Evolutionary conservation across 1,139 yeast genomes (phyloP), one percentile per base, ranked within the genome.

Genomic region (Debaryomyces sp.): DNA sequence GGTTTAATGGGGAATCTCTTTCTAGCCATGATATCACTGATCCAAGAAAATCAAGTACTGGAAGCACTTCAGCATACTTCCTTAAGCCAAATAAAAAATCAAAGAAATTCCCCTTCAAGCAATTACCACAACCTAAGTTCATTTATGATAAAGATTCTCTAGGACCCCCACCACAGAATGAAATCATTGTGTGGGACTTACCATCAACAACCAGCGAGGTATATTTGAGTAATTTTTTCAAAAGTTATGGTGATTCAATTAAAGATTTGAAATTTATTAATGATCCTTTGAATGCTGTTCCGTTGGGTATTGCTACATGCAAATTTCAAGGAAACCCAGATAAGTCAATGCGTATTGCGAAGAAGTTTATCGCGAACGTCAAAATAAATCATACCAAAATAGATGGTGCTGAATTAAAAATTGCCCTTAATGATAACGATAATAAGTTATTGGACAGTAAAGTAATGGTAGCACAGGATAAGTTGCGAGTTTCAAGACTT

Each of bases 281-380:
- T 52, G 96, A 92, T 60, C 90, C 95, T 1, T 74, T 76, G 17
- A 84, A 88, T 46, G 96, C 92, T 2, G 88, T 87, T 21, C 94
- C 96, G 0, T 67, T 91, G 44, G 96, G 96, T 3, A 72, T 90
- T 30, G 88, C 87, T 41, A 71, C 83, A 18, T 74, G 90, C 47
- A 74, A 78, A 49, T 91, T 81, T 66, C 82, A 77, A 49, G 92
- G 92, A 3, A 71, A 73, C 18, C 59, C 74, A 2, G 86, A 81
- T 43, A 70, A 71, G 48, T 81, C 94, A 0, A 82, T 82, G 59
- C 67, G 63, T 38, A 57, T 68, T 21, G 80, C 80, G 12, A 67
- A 66, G 41, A 63, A 62, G 43, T 63, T 76, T 24, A 62, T 75
- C 6, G 53, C 58, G 22, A 62, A 58, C 3, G 60, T 74, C 10